Evolutionary conservation across 139 green algal species (phyloP), one percentile per base, ranked within the genome.

Genomic region (Coelastrella sp.): DNA sequence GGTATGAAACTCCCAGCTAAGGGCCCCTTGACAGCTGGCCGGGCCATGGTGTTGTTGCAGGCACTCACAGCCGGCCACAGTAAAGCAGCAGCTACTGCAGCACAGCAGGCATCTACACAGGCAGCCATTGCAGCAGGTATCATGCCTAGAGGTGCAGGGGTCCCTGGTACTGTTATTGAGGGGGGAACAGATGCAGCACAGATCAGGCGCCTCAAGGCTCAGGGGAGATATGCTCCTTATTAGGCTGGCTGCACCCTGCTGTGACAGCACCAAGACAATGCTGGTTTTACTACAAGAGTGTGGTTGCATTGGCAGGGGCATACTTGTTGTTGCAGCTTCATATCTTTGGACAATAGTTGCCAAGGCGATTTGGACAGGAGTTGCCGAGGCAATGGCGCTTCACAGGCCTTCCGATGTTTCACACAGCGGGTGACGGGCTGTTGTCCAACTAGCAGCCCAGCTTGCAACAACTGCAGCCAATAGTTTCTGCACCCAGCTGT

Each of bases 101-200:
- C 84, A n/a, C 49, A 80, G 66, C 60, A 80, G 49, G 84, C 84
- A 4, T 72, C 66, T 6, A 80, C 27, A 35, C 20, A 80, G 25
- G 84, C 84, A 58, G 84, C 84, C 4, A 81, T 80, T 12, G 68
- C 68, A 81, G 84, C 84, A 75, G 84, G 84, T 58, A 22, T 88
- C 11, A 20, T 88, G 84, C 84, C 84, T 14, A 70, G 27, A 66
- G 49, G 19, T 61, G 84, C 84, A 70, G 63, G 24, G 22, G 63
- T 12, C 35, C 27, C 82, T 25, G 82, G n/a, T 6, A 65, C 35
- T 12, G 82, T 24, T 19, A 61, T 49, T 25, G 82, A 35, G n/a
- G 84, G 81, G 49, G 82, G 65, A 17, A 27, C 65, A 49, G 82
- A 78, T 9, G 68, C 84, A 58, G 84, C 84, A 59, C 49, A n/a